phyloP scores from a whole-genome alignment of 139 green algal species.

The Penium margaritaceum region DNA sequence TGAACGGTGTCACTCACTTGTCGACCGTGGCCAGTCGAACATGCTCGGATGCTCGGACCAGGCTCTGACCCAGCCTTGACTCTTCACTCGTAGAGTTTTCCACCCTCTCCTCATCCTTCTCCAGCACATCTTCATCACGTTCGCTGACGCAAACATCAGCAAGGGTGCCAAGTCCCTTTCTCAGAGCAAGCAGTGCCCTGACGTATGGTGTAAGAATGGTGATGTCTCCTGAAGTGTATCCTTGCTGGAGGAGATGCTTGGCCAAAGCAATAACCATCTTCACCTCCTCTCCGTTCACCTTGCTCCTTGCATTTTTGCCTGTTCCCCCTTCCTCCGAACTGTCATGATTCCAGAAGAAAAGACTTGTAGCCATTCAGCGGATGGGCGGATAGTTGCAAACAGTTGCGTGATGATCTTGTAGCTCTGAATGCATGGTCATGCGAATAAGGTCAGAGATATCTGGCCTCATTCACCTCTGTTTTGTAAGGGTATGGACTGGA shows the following conservation, averaged over 20 bases:
- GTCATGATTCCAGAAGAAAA: constrained; percentile 63
- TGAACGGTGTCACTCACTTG: too few species aligned
- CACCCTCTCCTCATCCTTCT: constrained; percentile 46
- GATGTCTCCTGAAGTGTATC: constrained; percentile 55
- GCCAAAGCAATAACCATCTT: constrained; percentile 49
- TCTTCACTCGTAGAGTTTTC: not conserved
- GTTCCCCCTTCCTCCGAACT: constrained; percentile 44
- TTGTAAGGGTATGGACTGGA: constrained; percentile 41
- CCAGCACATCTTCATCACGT: constrained; percentile 52
- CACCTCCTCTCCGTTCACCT: constrained; percentile 60
- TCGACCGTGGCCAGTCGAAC: constrained; percentile 67
- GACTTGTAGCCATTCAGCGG: constrained; percentile 10
- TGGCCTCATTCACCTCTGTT: constrained; percentile 70
- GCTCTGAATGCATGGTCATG: constrained; percentile 29
- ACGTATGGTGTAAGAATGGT: constrained; percentile 72
- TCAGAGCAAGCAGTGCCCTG: constrained; percentile 60
- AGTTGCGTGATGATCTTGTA: not conserved
- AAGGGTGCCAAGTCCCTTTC: constrained; percentile 37
- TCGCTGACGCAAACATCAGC: constrained; percentile 56
- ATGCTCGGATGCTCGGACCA: too few species aligned
- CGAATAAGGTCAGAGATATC: constrained; percentile 51
- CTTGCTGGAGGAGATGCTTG: constrained; percentile 60
- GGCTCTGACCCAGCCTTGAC: not conserved
- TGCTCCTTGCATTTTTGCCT: constrained; percentile 51
- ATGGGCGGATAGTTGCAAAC: constrained; percentile 9